Base-by-base conservation (phyloP, 2,329 filamentous ascomycete species). In the Aspergillus neoniger region DNA sequence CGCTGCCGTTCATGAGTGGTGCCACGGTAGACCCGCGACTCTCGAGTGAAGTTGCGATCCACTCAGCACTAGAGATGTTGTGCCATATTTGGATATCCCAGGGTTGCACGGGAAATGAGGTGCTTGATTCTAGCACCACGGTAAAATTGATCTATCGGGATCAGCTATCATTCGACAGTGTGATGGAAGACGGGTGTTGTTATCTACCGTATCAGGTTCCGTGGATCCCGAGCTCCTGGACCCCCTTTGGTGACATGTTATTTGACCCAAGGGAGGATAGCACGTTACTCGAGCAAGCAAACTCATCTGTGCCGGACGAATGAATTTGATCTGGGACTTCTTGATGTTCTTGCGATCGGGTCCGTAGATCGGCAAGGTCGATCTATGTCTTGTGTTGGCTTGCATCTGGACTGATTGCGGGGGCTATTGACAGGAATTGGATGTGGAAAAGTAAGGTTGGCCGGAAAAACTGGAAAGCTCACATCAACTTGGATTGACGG, bases 51-150 rank as follows among this genome's bases (percentile, higher is more conserved):
- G 85, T 79, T 21, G 88, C 83, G 5, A 71, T 78, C 84, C 81
- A 93, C 79, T 76, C 77, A 62, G 86, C 83, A 81, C 65, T 81
- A 38, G 73, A 80, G 55, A 85, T 83, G 67, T 89, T 87, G 63
- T 91, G 86, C 91, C 92, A 96, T 7, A 96, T 76, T 15, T 85
- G 85, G 32, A 92, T 85, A 67, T 95, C 84, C 88, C 91, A 95
- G 19, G 81, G 69, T 62, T 86, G 79, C 15, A 84, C 77, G 7
- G 81, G 80, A 50, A 83, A 83, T 38, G 79, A 80, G 21, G 74
- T 75, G 43, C 85, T 85, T 44, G 88, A 85, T 67, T 93, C 88
- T 32, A 96, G 81, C 12, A 93, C 76, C 6, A 90, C 88, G 0
- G 85, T 88, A 66, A 97, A 88, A 1, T 74, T 72, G 41, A 89